A percentile compares a stretch with the other conserved stretches of the same genome.
phyloP scores from a whole-genome alignment of 805 yeast species.

The Kodamaea sagamina region DNA sequence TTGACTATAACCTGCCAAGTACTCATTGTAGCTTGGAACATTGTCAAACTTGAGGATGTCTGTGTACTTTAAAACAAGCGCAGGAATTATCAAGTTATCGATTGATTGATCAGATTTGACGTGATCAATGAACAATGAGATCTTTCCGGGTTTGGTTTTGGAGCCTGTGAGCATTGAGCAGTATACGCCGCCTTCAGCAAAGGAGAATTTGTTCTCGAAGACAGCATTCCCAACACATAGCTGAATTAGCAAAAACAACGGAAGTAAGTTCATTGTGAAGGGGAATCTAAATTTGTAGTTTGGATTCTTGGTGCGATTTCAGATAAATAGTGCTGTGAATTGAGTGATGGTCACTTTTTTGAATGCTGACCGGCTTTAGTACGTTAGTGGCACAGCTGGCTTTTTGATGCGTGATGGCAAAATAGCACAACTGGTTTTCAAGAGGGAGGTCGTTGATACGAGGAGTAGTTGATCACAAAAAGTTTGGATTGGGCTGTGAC shows the following conservation, averaged over 20 bases:
- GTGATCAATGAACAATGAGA: slow-evolving; percentile 16
- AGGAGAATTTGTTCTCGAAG: not conserved
- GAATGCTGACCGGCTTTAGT: too few species aligned
- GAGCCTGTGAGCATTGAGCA: slow-evolving; percentile 3
- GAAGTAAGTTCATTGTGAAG: not conserved
- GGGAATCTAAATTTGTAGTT: too few species aligned
- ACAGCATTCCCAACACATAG: not conserved
- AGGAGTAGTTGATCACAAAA: too few species aligned
- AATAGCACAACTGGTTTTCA: too few species aligned
- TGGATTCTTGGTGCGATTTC: too few species aligned
- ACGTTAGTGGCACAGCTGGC: too few species aligned
- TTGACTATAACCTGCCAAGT: slow-evolving; percentile 9
- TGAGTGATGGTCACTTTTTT: too few species aligned
- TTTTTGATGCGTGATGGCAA: too few species aligned
- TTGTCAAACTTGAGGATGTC: slow-evolving; percentile 24
- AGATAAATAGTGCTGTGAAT: too few species aligned
- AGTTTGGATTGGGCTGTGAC: too few species aligned
- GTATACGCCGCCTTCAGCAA: not conserved
- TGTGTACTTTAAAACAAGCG: slow-evolving; percentile 25
- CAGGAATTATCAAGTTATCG: slow-evolving; percentile 22
- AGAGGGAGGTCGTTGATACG: too few species aligned
- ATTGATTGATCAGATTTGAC: slow-evolving; percentile 11
- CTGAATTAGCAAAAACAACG: not conserved
- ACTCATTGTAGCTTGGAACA: slow-evolving; percentile 21
- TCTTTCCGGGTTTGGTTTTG: slow-evolving; percentile 4